phyloP scores from a whole-genome alignment of 2,329 filamentous ascomycete genomes.

The Diplodia seriata region DNA sequence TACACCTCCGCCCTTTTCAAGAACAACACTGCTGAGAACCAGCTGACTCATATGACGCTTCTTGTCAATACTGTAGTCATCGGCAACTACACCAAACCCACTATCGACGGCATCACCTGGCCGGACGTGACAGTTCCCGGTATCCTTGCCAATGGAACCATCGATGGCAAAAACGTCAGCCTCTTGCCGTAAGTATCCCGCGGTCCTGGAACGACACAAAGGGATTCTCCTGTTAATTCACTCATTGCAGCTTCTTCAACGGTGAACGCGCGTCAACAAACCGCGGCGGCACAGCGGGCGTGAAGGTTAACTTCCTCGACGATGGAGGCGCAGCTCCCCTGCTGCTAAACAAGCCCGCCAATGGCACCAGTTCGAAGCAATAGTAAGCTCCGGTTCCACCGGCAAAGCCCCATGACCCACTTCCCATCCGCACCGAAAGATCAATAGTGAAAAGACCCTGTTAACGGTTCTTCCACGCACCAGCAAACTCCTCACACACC shows the following conservation, averaged over 20 bases:
- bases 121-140: conserved; percentile 59
- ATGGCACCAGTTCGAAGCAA: conserved; percentile 60
- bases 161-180: conserved; percentile 61
- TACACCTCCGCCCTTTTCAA: conserved; percentile 67
- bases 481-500: conserved; percentile 65
- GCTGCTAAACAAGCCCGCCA: conserved; percentile 62
- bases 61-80: conserved; percentile 70
- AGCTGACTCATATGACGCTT: conserved; percentile 62
- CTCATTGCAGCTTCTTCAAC: conserved; percentile 50
- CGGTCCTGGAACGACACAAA: conserved; percentile 22
- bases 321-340: conserved; percentile 64
- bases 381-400: conserved; percentile 53
- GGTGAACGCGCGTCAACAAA: conserved; percentile 63
- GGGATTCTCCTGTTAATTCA: not conserved
- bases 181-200: conserved; percentile 58
- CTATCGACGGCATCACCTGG: conserved; percentile 48
- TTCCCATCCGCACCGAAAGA: not conserved
- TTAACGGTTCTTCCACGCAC: not conserved
- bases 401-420: not conserved
- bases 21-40: conserved; percentile 66
- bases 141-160: conserved; percentile 61
- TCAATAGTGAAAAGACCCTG: not conserved
- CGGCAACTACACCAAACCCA: conserved; percentile 66
- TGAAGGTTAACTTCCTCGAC: conserved; percentile 67
- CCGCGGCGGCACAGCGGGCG: conserved; percentile 53